Percentiles rank a stretch among this genome's conserved stretches.
phyloP scores from a whole-genome alignment of 2,329 filamentous ascomycete species.

The Scedosporium minutisporum region DNA sequence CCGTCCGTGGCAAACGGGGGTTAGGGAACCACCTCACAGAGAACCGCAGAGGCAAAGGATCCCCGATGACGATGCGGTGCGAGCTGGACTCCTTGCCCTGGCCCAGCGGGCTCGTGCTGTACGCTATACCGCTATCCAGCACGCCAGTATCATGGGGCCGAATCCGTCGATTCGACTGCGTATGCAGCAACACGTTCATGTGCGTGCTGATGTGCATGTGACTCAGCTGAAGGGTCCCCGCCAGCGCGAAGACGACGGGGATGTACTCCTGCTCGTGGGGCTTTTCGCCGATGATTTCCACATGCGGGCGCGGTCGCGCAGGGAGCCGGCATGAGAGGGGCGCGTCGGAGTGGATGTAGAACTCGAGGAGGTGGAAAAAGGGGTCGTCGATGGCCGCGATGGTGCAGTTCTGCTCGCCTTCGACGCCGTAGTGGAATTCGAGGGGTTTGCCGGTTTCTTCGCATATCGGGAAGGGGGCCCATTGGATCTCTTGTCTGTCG shows the following conservation, averaged over 20 bases:
- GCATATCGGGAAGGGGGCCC: slow-evolving; percentile 83
- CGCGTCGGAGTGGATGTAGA: slow-evolving; percentile 95
- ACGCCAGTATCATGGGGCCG: slow-evolving; percentile 63
- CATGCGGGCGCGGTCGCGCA: slow-evolving; percentile 54
- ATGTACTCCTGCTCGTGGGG: slow-evolving; percentile 54
- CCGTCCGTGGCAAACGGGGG: slow-evolving; percentile 58
- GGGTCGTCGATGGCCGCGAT: slow-evolving; percentile 67
- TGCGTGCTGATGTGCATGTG: slow-evolving; percentile 86
- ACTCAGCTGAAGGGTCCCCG: slow-evolving; percentile 77
- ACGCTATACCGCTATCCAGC: slow-evolving; percentile 78
- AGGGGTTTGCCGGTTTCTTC: slow-evolving; percentile 78
- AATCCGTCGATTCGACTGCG: slow-evolving; percentile 50
- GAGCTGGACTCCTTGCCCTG: background rate
- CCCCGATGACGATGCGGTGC: slow-evolving; percentile 64
- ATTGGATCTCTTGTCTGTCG: slow-evolving; percentile 72
- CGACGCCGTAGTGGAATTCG: slow-evolving; percentile 76
- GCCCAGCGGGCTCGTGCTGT: slow-evolving; percentile 62
- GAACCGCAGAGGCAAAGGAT: slow-evolving; percentile 69
- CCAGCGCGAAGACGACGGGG: slow-evolving; percentile 78
- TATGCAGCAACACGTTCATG: slow-evolving; percentile 80
- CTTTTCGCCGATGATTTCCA: slow-evolving; percentile 44
- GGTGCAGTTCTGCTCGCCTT: slow-evolving; percentile 75
- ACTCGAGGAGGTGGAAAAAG: slow-evolving; percentile 85
- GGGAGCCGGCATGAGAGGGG: slow-evolving; percentile 87
- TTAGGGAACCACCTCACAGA: slow-evolving; percentile 81